Percentiles rank a stretch among this genome's conserved stretches.
Evolutionary conservation across 2,329 filamentous ascomycete genomes (phyloP).

Genomic region (Neofusicoccum cordaticola): DNA sequence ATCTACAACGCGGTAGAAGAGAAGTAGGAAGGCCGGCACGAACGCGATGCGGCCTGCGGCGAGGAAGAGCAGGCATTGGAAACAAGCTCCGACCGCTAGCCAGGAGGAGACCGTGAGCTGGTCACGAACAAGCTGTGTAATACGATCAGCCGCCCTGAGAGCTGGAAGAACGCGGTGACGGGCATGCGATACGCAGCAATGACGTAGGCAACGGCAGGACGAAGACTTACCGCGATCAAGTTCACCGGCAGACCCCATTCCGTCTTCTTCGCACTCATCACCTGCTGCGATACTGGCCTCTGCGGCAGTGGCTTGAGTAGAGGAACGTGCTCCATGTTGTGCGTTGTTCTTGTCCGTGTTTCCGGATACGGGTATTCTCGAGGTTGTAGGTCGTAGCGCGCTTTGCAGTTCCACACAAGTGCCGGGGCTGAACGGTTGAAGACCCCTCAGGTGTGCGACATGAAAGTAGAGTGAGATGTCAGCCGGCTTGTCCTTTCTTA

Average conservation of each 20-base stretch:
- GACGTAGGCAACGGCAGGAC: neutral
- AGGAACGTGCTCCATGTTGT: neutral
- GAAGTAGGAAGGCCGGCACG: slow-evolving; percentile 31
- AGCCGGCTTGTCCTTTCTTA: neutral
- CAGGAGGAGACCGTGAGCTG: slow-evolving; percentile 39
- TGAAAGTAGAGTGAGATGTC: too few relatives aligned
- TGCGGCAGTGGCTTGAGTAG: neutral
- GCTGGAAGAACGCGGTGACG: neutral
- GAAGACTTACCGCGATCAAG: neutral
- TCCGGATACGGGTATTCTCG: neutral
- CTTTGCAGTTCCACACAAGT: neutral
- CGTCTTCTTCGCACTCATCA: neutral
- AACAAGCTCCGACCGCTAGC: slow-evolving; percentile 40
- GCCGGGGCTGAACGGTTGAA: too few relatives aligned
- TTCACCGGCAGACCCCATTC: slow-evolving; percentile 6
- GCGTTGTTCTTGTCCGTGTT: neutral
- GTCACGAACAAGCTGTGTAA: neutral
- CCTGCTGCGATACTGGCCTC: neutral
- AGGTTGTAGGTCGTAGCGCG: neutral
- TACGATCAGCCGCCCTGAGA: neutral
- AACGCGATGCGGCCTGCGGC: slow-evolving; percentile 36
- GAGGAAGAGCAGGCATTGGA: slow-evolving; percentile 38
- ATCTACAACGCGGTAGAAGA: slow-evolving; percentile 34
- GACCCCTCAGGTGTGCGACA: too few relatives aligned
- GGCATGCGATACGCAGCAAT: neutral